Conservation (phyloP, 371 early-diverging fungal species). For the Apophysomyces variabilis region DNA sequence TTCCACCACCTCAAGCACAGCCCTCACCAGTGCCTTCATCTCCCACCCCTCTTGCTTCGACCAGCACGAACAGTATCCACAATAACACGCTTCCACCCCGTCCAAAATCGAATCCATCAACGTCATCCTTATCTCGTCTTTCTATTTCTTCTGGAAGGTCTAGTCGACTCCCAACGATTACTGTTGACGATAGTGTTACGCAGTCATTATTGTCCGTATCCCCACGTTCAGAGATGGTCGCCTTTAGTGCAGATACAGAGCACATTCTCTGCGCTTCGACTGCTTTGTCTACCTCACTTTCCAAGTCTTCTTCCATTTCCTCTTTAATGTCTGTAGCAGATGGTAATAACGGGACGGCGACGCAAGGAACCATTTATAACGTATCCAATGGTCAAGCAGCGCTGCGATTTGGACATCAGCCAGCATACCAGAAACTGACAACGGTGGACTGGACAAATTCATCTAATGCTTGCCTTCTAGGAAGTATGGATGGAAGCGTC, state of each 20-base stretch:
- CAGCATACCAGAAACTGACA: constrained; percentile 47
- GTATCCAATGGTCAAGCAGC: constrained; percentile 45
- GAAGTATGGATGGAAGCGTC: constrained; percentile 60
- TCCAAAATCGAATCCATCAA: constrained; percentile 28
- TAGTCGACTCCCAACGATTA: constrained; percentile 24
- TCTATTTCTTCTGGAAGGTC: constrained; percentile 35
- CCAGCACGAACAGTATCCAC: constrained; percentile 9
- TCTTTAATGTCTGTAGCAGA: constrained; percentile 8
- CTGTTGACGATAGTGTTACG: constrained; percentile 35
- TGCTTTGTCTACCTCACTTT: constrained; percentile 10
- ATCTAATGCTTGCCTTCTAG: constrained; percentile 60
- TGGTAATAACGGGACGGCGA: constrained; percentile 13
- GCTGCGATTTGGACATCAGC: constrained; percentile 51
- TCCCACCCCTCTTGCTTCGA: constrained; percentile 3
- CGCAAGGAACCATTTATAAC: constrained; percentile 38
- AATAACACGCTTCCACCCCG: constrained; percentile 21
- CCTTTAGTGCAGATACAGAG: constrained; percentile 54
- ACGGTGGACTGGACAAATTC: constrained; percentile 64
- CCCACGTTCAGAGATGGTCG: constrained; percentile 51
- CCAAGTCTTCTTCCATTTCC: constrained; percentile 18
- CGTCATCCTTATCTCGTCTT: constrained; percentile 31
- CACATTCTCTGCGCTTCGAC: constrained; percentile 44
- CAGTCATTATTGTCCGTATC: constrained; percentile 38
- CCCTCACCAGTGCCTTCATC: constrained; percentile 13
- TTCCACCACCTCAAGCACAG: constrained; percentile 19